Percentiles rank a stretch among this genome's conserved stretches.
Evolutionary conservation across 2,329 filamentous ascomycete genomes (phyloP).

Genomic region (Colletotrichum filicis): DNA sequence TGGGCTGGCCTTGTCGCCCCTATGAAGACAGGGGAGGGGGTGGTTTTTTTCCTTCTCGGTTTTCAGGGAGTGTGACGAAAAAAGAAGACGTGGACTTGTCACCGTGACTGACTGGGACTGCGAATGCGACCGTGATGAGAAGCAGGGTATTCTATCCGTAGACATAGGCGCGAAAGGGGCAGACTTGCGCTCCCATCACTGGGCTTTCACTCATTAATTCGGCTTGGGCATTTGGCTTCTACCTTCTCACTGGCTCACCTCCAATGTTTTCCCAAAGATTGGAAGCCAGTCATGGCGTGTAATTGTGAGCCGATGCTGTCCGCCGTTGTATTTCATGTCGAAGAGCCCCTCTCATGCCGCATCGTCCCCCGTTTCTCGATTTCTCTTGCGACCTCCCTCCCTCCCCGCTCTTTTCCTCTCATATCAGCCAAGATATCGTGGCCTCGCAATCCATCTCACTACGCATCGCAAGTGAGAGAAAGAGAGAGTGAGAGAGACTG

Average conservation of each 20-base stretch:
- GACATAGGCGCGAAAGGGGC: background rate
- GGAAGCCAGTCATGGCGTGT: background rate
- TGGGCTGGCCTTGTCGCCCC: slow-evolving; percentile 23
- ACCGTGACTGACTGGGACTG: slow-evolving; percentile 4
- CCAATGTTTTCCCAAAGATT: background rate
- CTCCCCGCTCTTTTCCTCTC: slow-evolving; percentile 27
- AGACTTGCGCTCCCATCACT: slow-evolving; percentile 8
- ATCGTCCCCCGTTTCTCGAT: background rate
- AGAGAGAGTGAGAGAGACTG: background rate
- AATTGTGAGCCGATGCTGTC: background rate
- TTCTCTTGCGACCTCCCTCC: background rate
- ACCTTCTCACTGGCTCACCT: background rate
- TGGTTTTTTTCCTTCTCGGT: background rate
- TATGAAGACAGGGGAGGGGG: background rate
- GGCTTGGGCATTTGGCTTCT: background rate
- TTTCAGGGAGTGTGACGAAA: background rate
- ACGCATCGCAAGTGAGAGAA: background rate
- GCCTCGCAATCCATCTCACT: background rate
- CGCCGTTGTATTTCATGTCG: slow-evolving; percentile 5
- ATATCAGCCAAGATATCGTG: slow-evolving; percentile 20
- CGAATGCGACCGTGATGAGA: slow-evolving; percentile 13
- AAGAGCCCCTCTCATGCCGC: background rate
- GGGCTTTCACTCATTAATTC: background rate
- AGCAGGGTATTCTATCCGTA: background rate
- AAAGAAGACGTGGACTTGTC: background rate